Base-by-base conservation (phyloP, 495 filamentous ascomycete species). In the Aspergillus steynii region DNA sequence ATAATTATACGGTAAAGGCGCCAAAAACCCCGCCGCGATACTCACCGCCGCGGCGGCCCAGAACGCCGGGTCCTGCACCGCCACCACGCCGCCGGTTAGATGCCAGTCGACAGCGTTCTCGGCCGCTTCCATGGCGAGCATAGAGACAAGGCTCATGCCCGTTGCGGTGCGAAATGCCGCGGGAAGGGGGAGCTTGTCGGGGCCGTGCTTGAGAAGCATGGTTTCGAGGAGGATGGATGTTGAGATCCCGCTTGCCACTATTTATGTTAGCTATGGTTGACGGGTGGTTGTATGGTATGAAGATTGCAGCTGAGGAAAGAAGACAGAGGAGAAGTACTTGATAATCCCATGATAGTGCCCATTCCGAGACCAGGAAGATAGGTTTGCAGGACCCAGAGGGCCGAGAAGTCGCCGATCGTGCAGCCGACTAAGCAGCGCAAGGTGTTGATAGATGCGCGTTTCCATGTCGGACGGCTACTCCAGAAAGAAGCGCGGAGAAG, bases 81-180 rank as follows among this genome's bases (percentile, higher is more conserved):
- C 72, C 1, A 82, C 74, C 5, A 74, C 61, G 0, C 80, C 80
- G 1, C 78, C 78, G 0, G 77, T 82, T 1, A 82, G 65, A 60
- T 80, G 75, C 59, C 76, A 80, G 52, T 82, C 78, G 29, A 82
- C 80, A 4, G 65, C 55, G 56, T 80, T 82, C 49, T 80, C 72
- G 3, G 71, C 78, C 1, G 66, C 42, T 57, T 82, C 78, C 80
- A 82, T 82, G 2, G 76, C 73, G 28, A 80, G 29, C 80, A 82
- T 81, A 0, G 78, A 80, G 2, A 80, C 70, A 46, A 80, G 65
- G 56, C 78, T 82, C 80, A 82, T 82, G 0, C 80, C 80, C 66
- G 71, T 74, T 0, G 80, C 80, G 1, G 80, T 80, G 7, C 69
- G 71, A 7, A 65, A 64, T 3, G 80, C 78, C 29, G 52, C 65